These are phyloP conservation scores for Phytophthora pinifolia DNA, from an alignment of 352 stramenopile genomes.

Conservation along the genomic window DNA sequence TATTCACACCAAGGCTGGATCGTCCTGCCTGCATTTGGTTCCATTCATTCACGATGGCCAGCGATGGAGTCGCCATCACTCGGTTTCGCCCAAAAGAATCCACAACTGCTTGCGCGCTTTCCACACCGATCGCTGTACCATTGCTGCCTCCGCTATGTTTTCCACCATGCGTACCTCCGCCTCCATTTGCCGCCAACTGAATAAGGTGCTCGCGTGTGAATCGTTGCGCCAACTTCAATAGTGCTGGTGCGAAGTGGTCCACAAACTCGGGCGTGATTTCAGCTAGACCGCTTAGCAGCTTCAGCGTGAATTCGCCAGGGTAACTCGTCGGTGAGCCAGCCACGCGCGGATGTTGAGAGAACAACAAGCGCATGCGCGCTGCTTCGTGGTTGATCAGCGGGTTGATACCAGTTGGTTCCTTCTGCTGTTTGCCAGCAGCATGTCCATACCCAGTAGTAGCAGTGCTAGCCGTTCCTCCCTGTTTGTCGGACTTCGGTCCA, in stretches of 20 bases:
- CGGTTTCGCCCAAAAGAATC: conserved; percentile 81
- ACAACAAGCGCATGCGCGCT: conserved; percentile 52
- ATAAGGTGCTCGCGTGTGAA: conserved; percentile 87
- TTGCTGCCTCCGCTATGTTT: conserved; percentile 29
- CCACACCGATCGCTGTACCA: conserved; percentile 29
- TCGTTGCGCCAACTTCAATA: conserved; percentile 83
- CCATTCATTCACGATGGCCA: conserved; percentile 86
- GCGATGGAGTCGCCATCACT: conserved; percentile 86
- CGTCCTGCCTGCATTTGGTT: conserved; percentile 66
- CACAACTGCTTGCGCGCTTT: conserved; percentile 46
- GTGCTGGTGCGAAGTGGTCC: conserved; percentile 71
- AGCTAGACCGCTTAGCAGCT: conserved; percentile 60
- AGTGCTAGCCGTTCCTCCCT: conserved; percentile 16
- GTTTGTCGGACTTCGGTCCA: conserved; percentile 30
- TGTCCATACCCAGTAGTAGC: conserved; percentile 12
- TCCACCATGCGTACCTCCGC: conserved; percentile 18
- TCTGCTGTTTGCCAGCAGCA: conserved; percentile 38
- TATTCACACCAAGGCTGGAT: conserved; percentile 82
- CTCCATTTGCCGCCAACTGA: conserved; percentile 33
- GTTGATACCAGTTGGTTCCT: conserved; percentile 37
- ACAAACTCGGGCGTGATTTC: conserved; percentile 69
- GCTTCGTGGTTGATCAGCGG: conserved; percentile 59
- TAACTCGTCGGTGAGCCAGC: conserved; percentile 47
- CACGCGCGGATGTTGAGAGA: conserved; percentile 45
- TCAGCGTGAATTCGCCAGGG: conserved; percentile 71